Base-by-base conservation (phyloP, 2,329 filamentous ascomycete genomes). In the Pseudogymnoascus sp. region DNA sequence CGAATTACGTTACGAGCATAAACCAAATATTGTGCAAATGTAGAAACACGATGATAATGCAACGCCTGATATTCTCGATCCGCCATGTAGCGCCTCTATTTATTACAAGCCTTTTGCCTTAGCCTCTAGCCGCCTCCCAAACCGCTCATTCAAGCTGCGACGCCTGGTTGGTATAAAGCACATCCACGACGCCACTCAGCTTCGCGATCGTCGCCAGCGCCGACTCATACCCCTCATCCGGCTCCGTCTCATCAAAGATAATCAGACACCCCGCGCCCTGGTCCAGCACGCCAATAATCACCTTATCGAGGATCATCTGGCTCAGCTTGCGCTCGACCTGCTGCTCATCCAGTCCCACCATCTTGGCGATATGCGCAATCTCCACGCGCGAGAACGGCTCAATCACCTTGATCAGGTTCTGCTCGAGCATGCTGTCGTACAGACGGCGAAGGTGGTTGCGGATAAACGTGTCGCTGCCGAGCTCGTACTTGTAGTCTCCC, bases 221-320 rank as follows among this genome's bases (percentile, higher is more conserved):
- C 10, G 92, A 89, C 75, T 97, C 94, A 73, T 99, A 99, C 35
- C 89, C 88, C 78, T 93, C 87, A 74, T 99, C 94, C 67, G 92
- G 85, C 74, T 95, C 88, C 12, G 90, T 90, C 83, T 99, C 94
- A 72, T 99, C 94, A 72, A 88, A 99, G 69, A 99, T 91, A 75
- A 97, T 96, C 74, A 99, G 82, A 75, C 95, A 97, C 39, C 93
- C 93, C n/a, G 92, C 90, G 59, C 94, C 94, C 77, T 99, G 94
- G 75, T 99, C 94, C 69, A 99, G 79, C 62, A 99, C 94, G 64
- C 95, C 94, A 69, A 97, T 91, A 72, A 99, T 97, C 71, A 97
- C 91, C 82, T 97, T 97, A 80, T 99, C 94, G 64, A 99, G 83
- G 72, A 99, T 99, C 95, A 99, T 99, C 82, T 99, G 95, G 52